Conservation (phyloP, 1,139 yeast species). For the Protomyces lactucae-debilis region DNA sequence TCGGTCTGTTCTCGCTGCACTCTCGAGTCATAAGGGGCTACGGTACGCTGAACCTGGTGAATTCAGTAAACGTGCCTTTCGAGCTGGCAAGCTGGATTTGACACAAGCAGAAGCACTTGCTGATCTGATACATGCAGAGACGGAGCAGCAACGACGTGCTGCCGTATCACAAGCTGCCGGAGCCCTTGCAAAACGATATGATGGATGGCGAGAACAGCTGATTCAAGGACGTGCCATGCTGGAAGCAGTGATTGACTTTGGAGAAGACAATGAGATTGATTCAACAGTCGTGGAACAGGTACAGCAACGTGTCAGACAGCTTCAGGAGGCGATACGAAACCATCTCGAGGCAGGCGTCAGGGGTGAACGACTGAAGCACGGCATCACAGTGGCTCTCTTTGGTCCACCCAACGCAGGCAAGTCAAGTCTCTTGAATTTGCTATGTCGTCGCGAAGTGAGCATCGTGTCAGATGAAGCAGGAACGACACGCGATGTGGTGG, state of each 20-base stretch:
- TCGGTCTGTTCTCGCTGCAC: constrained; percentile 59
- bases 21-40: constrained; percentile 52
- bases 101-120: constrained; percentile 89
- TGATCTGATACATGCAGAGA: constrained; percentile 88
- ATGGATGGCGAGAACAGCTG: constrained; percentile 62
- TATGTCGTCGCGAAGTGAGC: constrained; percentile 78
- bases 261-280: constrained; percentile 73
- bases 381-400: constrained; percentile 65
- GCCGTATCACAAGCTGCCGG: constrained; percentile 74
- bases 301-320: constrained; percentile 40
- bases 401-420: constrained; percentile 99
- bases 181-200: constrained; percentile 51
- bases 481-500: constrained; percentile 85
- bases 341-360: constrained; percentile 50
- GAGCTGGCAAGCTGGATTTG: constrained; percentile 61
- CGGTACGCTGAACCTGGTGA: constrained; percentile 92
- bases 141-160: constrained; percentile 77
- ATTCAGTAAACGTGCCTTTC: constrained; percentile 76
- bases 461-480: constrained; percentile 92
- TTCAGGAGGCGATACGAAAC: constrained; percentile 47
- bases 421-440: constrained; percentile 68
- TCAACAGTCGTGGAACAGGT: constrained; percentile 41
- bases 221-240: constrained; percentile 65
- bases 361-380: constrained; percentile 64
- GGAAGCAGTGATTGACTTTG: constrained; percentile 84